Evolutionary conservation across 345 rosid genomes (phyloP), one percentile per base, ranked within the genome.

Genomic region (Aurinia saxatilis): DNA sequence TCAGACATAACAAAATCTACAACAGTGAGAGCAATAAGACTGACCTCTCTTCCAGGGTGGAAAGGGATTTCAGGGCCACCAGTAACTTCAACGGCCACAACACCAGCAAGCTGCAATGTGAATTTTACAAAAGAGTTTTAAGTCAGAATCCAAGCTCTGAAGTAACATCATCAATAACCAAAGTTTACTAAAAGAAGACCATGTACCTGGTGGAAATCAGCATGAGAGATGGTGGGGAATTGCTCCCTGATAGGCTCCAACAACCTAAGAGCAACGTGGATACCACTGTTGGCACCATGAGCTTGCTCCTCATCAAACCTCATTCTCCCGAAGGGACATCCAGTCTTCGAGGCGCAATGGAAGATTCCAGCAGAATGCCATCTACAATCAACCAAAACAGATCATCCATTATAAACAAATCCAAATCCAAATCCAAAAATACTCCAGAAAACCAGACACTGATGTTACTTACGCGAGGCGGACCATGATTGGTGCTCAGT

Each of bases 341-440:
- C 98, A 15, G 95, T 83, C 73, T 70, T 92, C 2, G 93, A 68
- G 75, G 77, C 75, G 66, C 82, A 86, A 42, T 92, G 97, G 44
- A 54, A 92, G 1, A 97, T 92, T 37, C 98, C 98, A 41, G 98
- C 95, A 2, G 98, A 87, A 83, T 92, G 98, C 98, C 98, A 89
- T 27, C 98, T 92, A 81, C 46, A 63, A 18, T 33, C 7, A 50
- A 11, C 10, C 17, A 66, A 15, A 12, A n/a, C 5, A 52, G 45
- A 57, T 21, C n/a, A 40, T 7, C 38, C 59, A 29, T 46, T 14
- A 11, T 51, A 57, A 46, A 2, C 3, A 23, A 41, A 15, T 3
- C 8, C 50, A 10, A 1, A 57, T 14, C 23, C 13, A 0, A 21
- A 0, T n/a, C n/a, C n/a, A n/a, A n/a, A n/a, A n/a, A n/a, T n/a